Base-by-base conservation (phyloP, 116 monocot species). In the Cymodocea nodosa region DNA sequence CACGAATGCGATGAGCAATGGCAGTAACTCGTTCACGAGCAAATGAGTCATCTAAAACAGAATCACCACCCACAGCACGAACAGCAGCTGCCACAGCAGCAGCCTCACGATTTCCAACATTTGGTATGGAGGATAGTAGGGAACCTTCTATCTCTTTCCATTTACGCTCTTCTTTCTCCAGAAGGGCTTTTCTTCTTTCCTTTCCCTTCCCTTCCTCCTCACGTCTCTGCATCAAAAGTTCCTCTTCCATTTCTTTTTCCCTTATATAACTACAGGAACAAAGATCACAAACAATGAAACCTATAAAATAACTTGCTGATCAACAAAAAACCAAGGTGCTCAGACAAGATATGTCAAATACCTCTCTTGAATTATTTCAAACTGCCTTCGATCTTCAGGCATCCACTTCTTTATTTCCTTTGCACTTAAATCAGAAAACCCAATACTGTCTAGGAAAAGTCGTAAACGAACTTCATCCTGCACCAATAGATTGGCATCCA, bases 171-270 rank as follows among this genome's bases (percentile, higher is more conserved):
- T 99, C 99, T 70, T 82, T 99, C 78, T 99, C 92, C 58, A 99
- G 53, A 3, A 99, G 86, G 25, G 80, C 92, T 60, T 89, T 99
- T 60, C 99, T 92, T 68, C 99, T 83, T 77, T 99, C 99, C 65
- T 87, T 99, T 23, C 99, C 99, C 64, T 85, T 92, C 14, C 92
- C 99, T 73, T 99, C 99, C 63, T 99, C 99, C 52, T 92, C 99
- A 20, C 92, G 80, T 75, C 99, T 84, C 71, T 99, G 99, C 86
- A 89, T 92, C 66, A 99, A 81, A 35, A 86, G 75, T 70, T 99
- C 99, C 78, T 99, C 99, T 84, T 99, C 99, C 89, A 99, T 99
- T 71, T 99, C 99, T 66, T 89, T 99, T 70, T 99, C 99, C 64
- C 81, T 89, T 76, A 99, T 82, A 70, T 99, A 99, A 64, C 99